phyloP scores from a whole-genome alignment of 768 basidiomycete genomes.

The Lentinula raphanica region DNA sequence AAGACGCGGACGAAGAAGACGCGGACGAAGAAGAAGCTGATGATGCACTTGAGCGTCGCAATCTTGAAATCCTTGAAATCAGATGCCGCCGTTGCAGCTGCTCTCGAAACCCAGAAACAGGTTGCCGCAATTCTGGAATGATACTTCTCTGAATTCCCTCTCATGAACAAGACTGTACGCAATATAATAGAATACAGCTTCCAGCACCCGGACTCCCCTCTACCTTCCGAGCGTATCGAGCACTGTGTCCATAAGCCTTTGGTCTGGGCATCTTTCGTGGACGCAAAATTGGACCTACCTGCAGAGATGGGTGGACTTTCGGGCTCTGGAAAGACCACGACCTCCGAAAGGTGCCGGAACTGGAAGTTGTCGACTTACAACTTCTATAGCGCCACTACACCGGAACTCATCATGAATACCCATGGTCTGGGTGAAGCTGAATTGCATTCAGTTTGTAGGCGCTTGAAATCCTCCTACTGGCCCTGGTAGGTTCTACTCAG shows the following conservation, averaged over 20 bases:
- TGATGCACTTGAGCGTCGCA: constrained; percentile 59
- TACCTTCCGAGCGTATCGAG: constrained; percentile 77
- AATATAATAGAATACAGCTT: constrained; percentile 92
- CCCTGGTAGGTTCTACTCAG: constrained; percentile 98
- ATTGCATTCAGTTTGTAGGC: constrained; percentile 99
- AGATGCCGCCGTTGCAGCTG: constrained; percentile 52
- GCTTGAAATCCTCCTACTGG: constrained; percentile 99
- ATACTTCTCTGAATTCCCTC: constrained; percentile 86
- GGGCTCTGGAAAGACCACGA: constrained; percentile 99
- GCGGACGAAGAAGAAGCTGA: too few relatives aligned
- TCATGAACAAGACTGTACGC: constrained; percentile 92
- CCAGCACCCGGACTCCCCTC: constrained; percentile 93
- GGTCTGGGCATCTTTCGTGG: constrained; percentile 97
- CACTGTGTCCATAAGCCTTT: constrained; percentile 88
- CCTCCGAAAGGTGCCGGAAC: constrained; percentile 94
- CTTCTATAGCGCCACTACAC: constrained; percentile 98
- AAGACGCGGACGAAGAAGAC: too few relatives aligned
- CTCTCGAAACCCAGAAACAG: constrained; percentile 71
- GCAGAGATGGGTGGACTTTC: constrained; percentile 95
- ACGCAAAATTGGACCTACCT: constrained; percentile 86
- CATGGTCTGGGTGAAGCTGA: constrained; percentile 95
- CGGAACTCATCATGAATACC: constrained; percentile 96
- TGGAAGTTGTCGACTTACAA: constrained; percentile 99
- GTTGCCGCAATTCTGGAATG: constrained; percentile 71
- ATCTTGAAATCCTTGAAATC: constrained; percentile 34